A percentile compares a stretch with the other conserved stretches of the same genome.
These are phyloP conservation scores for Schoenoplectus triqueter DNA, from an alignment of 202 grass and related monocot genomes.

Conservation along the genomic window DNA sequence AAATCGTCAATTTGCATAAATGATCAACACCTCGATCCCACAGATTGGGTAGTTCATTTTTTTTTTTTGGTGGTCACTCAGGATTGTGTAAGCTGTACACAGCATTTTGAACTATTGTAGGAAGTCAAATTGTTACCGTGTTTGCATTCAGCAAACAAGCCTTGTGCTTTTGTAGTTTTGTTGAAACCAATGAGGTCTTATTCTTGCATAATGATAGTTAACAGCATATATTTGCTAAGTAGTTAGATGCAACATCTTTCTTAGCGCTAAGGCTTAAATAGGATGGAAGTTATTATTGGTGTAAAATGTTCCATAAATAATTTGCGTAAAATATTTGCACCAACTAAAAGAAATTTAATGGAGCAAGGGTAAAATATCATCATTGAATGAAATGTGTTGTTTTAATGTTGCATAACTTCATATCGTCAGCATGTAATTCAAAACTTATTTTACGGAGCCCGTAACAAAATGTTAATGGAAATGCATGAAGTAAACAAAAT, in stretches of 20 bases:
- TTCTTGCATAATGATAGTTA: neutral
- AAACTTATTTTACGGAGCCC: neutral
- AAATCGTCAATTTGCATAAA: neutral
- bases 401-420: slow-evolving; percentile 14
- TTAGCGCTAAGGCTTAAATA: neutral
- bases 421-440: neutral
- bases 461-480: neutral
- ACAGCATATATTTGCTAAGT: neutral
- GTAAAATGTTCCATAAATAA: slow-evolving; percentile 5
- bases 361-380: neutral
- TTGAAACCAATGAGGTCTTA: neutral
- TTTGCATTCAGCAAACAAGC: neutral
- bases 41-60: no score
- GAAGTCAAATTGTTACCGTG: neutral
- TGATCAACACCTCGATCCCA: neutral
- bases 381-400: neutral
- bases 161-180: neutral
- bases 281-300: neutral
- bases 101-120: neutral
- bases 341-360: no score
- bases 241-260: neutral
- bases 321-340: neutral
- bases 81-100: neutral
- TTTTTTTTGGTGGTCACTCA: neutral
- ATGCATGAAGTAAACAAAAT: neutral